These are phyloP conservation scores for Thermochaetoides dissita DNA, from an alignment of 2,329 filamentous ascomycete genomes.

Conservation along the genomic window DNA sequence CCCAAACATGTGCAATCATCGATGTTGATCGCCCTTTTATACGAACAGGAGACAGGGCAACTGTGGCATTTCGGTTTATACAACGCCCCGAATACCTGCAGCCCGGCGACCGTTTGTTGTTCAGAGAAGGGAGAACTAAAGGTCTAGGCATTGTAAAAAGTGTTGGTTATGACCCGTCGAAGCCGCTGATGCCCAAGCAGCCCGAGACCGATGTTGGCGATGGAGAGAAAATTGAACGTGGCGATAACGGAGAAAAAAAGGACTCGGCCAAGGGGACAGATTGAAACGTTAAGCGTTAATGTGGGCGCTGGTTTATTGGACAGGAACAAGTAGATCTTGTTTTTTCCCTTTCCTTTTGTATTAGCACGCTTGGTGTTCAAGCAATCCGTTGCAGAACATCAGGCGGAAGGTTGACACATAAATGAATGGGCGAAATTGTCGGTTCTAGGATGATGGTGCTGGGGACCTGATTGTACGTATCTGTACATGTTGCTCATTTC, in stretches of 20 bases:
- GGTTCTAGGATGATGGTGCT: too few species aligned
- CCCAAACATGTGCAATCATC: conserved; percentile 92
- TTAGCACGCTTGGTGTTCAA: neutral
- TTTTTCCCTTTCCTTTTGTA: neutral
- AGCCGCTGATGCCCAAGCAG: conserved; percentile 25
- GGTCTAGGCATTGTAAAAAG: conserved; percentile 88
- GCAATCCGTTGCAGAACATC: too few species aligned
- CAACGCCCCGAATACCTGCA: conserved; percentile 86
- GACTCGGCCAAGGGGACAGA: neutral
- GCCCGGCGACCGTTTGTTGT: conserved; percentile 77
- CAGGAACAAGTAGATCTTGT: neutral
- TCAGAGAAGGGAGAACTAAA: conserved; percentile 89
- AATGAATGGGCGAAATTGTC: too few species aligned
- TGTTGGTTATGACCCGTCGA: conserved; percentile 64
- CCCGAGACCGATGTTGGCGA: conserved; percentile 1
- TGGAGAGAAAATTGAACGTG: neutral
- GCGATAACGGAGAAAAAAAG: too few species aligned
- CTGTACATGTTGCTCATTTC: too few species aligned
- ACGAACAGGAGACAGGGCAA: conserved; percentile 83
- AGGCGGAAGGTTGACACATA: too few species aligned
- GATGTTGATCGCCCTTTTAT: conserved; percentile 95
- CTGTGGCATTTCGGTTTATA: conserved; percentile 87
- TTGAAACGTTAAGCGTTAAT: neutral
- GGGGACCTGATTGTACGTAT: too few species aligned
- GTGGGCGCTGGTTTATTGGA: conserved; percentile 1